These are phyloP conservation scores for Pseudocercospora macadamiae DNA, from an alignment of 2,329 filamentous ascomycete genomes.

Conservation along the genomic window DNA sequence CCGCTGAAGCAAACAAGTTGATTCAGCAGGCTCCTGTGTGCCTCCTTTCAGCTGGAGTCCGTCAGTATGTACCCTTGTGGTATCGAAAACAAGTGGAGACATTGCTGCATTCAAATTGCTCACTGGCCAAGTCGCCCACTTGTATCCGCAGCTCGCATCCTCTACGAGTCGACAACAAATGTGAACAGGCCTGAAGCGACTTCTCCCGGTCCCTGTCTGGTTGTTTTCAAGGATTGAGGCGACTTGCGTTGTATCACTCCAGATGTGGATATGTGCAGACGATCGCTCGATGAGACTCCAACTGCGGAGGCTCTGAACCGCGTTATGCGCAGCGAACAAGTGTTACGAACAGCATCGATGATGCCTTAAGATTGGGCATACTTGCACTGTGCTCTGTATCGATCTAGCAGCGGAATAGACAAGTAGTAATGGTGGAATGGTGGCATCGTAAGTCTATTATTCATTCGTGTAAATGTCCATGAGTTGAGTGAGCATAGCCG, in stretches of 20 bases:
- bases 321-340: no score
- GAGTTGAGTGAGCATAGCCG: neutral
- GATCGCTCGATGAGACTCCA: neutral
- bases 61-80: no score
- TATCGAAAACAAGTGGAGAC: neutral
- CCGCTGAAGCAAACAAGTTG: neutral
- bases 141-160: neutral
- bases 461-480: neutral
- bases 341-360: no score
- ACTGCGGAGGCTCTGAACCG: no score
- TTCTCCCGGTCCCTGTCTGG: slow-evolving; percentile 1
- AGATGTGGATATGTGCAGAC: neutral
- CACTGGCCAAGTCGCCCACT: neutral
- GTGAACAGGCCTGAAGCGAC: neutral
- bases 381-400: no score
- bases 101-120: no score
- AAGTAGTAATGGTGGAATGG: no score
- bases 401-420: no score
- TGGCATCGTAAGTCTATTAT: no score
- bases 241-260: neutral
- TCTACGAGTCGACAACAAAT: neutral
- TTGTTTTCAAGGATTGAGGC: slow-evolving; percentile 3
- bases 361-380: no score
- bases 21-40: no score
- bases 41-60: neutral